phyloP scores from a whole-genome alignment of 1,284 basidiomycete genomes.

The Fomes fomentarius region DNA sequence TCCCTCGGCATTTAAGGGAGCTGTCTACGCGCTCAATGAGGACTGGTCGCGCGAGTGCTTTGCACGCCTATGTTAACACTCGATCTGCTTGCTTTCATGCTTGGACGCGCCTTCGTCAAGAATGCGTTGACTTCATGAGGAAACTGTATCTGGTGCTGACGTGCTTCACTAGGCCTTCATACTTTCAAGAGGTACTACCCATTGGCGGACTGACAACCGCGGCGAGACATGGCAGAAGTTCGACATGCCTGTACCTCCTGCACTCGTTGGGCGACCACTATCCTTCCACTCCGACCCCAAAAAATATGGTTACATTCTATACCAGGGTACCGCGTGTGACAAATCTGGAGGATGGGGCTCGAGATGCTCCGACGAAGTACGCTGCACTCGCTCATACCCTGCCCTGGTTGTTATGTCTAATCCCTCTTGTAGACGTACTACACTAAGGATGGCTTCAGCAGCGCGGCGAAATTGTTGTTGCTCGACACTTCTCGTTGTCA shows the following conservation, averaged over 20 bases:
- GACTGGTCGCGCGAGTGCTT: too few relatives aligned
- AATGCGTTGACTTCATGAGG: background rate
- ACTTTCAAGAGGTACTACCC: conserved; percentile 68
- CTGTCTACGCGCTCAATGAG: too few relatives aligned
- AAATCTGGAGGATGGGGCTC: conserved; percentile 56
- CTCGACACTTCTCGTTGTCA: conserved; percentile 76
- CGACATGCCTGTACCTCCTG: conserved; percentile 64
- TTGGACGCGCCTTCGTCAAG: background rate
- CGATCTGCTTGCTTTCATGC: too few relatives aligned
- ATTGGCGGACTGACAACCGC: conserved; percentile 86
- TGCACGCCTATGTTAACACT: too few relatives aligned
- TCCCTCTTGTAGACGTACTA: conserved; percentile 72
- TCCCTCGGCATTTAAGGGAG: too few relatives aligned
- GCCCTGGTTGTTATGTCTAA: background rate
- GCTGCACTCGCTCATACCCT: conserved; percentile 8
- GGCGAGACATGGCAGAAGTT: conserved; percentile 88
- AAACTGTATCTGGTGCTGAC: background rate
- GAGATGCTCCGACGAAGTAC: conserved; percentile 78
- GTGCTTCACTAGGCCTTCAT: conserved; percentile 71
- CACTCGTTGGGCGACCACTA: conserved; percentile 65
- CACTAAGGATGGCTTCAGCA: conserved; percentile 81
- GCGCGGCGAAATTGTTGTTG: conserved; percentile 61
- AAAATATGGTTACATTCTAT: conserved; percentile 80
- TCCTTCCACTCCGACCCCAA: conserved; percentile 80
- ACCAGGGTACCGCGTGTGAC: conserved; percentile 79